These are phyloP conservation scores for Diaporthe nobilis DNA, from an alignment of 2,329 filamentous ascomycete genomes.

Conservation along the genomic window DNA sequence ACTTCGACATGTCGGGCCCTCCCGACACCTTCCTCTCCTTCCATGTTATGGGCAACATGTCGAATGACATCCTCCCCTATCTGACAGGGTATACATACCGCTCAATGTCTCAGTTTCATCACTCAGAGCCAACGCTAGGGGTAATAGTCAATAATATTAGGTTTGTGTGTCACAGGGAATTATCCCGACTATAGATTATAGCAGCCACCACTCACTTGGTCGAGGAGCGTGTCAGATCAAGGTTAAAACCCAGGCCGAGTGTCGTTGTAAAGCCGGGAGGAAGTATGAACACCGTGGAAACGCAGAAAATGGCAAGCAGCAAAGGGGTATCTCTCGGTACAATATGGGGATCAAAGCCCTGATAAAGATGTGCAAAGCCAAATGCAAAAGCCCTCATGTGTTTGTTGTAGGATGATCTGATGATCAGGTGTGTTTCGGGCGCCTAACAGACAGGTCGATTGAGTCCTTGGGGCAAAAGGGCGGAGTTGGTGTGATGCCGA, in stretches of 20 bases:
- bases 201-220: not conserved
- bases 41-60: not conserved
- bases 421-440: not conserved
- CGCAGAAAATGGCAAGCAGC: not conserved
- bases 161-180: not conserved
- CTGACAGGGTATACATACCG: too few species aligned
- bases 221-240: not conserved
- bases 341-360: conserved; percentile 19
- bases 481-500: not conserved
- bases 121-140: not conserved
- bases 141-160: not conserved
- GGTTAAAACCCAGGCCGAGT: not conserved
- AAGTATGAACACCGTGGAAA: not conserved
- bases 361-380: conserved; percentile 27
- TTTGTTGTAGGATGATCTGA: not conserved
- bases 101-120: not conserved
- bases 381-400: conserved; percentile 13
- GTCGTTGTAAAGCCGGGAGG: not conserved
- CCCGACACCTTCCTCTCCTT: not conserved
- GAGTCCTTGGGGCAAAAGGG: not conserved
- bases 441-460: not conserved
- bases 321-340: conserved; percentile 36
- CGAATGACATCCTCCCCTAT: not conserved
- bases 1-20: not conserved
- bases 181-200: not conserved